phyloP scores from a whole-genome alignment of 2,329 filamentous ascomycete species.

The Drechslera avenae region DNA sequence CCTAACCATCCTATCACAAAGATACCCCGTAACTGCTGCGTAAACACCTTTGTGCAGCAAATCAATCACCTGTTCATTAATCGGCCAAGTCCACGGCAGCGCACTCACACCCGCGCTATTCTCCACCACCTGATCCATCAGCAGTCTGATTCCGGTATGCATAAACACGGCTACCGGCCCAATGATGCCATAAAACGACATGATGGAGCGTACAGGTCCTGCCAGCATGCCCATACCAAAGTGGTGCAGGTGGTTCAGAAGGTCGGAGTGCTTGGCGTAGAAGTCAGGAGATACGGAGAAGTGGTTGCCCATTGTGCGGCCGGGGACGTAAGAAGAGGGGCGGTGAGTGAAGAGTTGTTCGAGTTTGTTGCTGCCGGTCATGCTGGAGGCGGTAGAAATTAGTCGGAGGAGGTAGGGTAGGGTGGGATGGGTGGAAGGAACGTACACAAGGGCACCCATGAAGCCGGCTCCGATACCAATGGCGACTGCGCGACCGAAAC shows the following conservation, averaged over 20 bases:
- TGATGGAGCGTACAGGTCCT: conserved; percentile 30
- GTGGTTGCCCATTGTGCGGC: conserved; percentile 35
- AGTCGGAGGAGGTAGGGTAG: not conserved
- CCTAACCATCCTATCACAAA: conserved; percentile 26
- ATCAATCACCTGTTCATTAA: conserved; percentile 42
- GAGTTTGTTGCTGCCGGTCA: conserved; percentile 35
- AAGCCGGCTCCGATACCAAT: conserved; percentile 24
- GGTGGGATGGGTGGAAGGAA: not conserved
- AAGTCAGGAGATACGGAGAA: conserved; percentile 24
- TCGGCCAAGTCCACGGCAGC: conserved; percentile 43
- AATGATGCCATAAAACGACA: conserved; percentile 41
- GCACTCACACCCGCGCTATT: conserved; percentile 35
- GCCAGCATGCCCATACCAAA: conserved; percentile 38
- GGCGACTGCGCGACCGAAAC: conserved; percentile 25
- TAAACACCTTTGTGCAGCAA: conserved; percentile 38
- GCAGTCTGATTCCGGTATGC: conserved; percentile 35
- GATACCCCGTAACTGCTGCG: conserved; percentile 34
- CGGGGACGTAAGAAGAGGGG: conserved; percentile 40
- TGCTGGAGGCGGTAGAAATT: conserved; percentile 16
- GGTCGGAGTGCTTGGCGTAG: conserved; percentile 19
- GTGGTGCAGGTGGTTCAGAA: conserved; percentile 37
- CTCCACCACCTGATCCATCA: conserved; percentile 41
- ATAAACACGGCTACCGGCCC: conserved; percentile 39
- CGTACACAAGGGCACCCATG: conserved; percentile 22
- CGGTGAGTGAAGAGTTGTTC: conserved; percentile 38